Conservation (phyloP, 129 eudicot genomes). For the Apium graveolens region DNA sequence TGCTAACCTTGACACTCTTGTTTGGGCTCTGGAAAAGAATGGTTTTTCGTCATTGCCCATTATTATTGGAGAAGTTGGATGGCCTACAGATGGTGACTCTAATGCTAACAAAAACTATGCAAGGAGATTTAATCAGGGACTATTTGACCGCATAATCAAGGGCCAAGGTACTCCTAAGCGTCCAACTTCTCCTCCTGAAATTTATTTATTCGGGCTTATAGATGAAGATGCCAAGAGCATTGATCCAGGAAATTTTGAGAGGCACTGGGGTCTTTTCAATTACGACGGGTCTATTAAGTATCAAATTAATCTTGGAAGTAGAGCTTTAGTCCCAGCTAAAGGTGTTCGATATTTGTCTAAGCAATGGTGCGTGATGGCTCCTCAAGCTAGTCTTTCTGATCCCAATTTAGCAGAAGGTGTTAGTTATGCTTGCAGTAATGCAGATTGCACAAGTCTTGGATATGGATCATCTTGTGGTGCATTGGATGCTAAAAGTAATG, state of each 20-base stretch:
- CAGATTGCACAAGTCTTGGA: constrained; percentile 91
- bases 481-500: constrained; percentile 57
- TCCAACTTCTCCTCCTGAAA: constrained; percentile 46
- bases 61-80: constrained; percentile 91
- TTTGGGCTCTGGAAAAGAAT: constrained; percentile 78
- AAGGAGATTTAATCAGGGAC: constrained; percentile 78
- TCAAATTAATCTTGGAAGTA: constrained; percentile 31
- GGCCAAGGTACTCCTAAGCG: constrained; percentile 87
- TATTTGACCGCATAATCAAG: constrained; percentile 43
- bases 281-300: constrained; percentile 74
- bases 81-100: constrained; percentile 80
- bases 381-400: constrained; percentile 45
- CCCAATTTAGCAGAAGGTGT: constrained; percentile 48
- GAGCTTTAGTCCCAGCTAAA: constrained; percentile 56
- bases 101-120: constrained; percentile 68
- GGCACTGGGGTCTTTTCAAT: constrained; percentile 89
- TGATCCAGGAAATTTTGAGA: constrained; percentile 83
- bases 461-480: constrained; percentile 74
- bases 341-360: constrained; percentile 69
- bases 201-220: constrained; percentile 57
- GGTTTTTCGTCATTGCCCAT: constrained; percentile 57
- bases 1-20: constrained; percentile 84
- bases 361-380: constrained; percentile 80
- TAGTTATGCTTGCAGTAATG: constrained; percentile 57
- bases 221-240: constrained; percentile 88